A percentile compares a stretch with the other conserved stretches of the same genome.
Conservation (phyloP, 805 yeast species). For the Saitoella complicata region DNA sequence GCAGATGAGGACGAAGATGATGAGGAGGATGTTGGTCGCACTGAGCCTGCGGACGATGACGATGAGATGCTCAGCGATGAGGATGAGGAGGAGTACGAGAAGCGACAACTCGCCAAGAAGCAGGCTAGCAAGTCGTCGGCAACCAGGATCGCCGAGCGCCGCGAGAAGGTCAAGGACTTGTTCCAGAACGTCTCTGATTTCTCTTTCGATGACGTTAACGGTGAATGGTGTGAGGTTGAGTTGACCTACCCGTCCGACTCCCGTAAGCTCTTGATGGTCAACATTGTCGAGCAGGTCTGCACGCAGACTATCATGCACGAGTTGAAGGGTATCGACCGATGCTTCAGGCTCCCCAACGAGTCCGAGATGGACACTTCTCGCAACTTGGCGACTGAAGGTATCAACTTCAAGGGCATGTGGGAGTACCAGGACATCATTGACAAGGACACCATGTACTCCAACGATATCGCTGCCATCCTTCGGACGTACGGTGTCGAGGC, state of each 20-base stretch:
- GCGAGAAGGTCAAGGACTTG: slow-evolving; percentile 23
- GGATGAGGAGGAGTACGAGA: slow-evolving; percentile 19
- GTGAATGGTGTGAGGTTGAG: slow-evolving; percentile 87
- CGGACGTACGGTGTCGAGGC: slow-evolving; percentile 96
- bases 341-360: slow-evolving; percentile 53
- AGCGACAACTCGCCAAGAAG: background rate
- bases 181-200: slow-evolving; percentile 62
- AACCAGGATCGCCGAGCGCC: background rate
- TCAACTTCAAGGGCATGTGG: slow-evolving; percentile 96
- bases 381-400: slow-evolving; percentile 86
- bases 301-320: slow-evolving; percentile 84
- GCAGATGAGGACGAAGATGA: slow-evolving; percentile 54
- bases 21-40: slow-evolving; percentile 15
- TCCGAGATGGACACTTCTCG: slow-evolving; percentile 12
- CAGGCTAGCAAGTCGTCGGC: background rate
- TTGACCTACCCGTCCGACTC: slow-evolving; percentile 70
- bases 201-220: slow-evolving; percentile 76
- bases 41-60: slow-evolving; percentile 14
- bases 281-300: slow-evolving; percentile 84
- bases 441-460: slow-evolving; percentile 76
- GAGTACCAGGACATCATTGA: slow-evolving; percentile 85
- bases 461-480: slow-evolving; percentile 83
- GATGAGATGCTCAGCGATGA: slow-evolving; percentile 18
- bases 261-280: slow-evolving; percentile 91
- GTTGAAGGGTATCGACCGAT: slow-evolving; percentile 79